phyloP scores from a whole-genome alignment of 2,329 filamentous ascomycete species.

The Arthrobotrys conoides region DNA sequence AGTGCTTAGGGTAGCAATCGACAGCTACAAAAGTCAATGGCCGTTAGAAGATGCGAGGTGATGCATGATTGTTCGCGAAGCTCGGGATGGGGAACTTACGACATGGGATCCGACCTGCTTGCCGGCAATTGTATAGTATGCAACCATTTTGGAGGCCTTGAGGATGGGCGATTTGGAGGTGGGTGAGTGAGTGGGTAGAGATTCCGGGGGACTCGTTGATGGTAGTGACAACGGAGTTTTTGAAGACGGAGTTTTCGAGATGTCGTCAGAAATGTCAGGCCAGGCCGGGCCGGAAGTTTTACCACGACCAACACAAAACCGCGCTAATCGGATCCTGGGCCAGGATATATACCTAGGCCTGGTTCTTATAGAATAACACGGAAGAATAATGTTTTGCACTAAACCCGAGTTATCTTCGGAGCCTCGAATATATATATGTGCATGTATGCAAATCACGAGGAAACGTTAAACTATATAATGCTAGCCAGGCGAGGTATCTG shows the following conservation, averaged over 20 bases:
- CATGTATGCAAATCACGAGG: too few relatives aligned
- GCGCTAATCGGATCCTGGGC: not conserved
- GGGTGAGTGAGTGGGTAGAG: too few relatives aligned
- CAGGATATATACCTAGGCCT: too few relatives aligned
- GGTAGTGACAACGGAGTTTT: not conserved
- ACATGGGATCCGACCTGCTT: conserved; percentile 71
- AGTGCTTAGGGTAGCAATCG: conserved; percentile 62
- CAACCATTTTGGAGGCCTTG: conserved; percentile 67
- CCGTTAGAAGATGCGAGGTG: not conserved
- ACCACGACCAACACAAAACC: conserved; percentile 20
- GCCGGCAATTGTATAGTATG: conserved; percentile 71
- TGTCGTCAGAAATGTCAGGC: conserved; percentile 25
- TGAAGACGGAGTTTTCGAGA: conserved; percentile 3
- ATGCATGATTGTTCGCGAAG: not conserved
- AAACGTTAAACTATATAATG: too few relatives aligned
- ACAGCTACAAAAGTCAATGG: conserved; percentile 55
- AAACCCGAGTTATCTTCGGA: too few relatives aligned
- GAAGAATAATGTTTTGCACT: too few relatives aligned
- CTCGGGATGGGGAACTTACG: conserved; percentile 66
- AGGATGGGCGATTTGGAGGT: not conserved
- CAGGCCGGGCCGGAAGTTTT: conserved; percentile 23
- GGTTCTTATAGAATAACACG: too few relatives aligned
- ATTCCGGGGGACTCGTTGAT: conserved; percentile 7
- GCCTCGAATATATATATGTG: too few relatives aligned
- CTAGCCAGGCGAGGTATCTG: too few relatives aligned